A percentile compares a stretch with the other conserved stretches of the same genome.
phyloP scores from a whole-genome alignment of 106 monocot genomes.

The Acorus gramineus region DNA sequence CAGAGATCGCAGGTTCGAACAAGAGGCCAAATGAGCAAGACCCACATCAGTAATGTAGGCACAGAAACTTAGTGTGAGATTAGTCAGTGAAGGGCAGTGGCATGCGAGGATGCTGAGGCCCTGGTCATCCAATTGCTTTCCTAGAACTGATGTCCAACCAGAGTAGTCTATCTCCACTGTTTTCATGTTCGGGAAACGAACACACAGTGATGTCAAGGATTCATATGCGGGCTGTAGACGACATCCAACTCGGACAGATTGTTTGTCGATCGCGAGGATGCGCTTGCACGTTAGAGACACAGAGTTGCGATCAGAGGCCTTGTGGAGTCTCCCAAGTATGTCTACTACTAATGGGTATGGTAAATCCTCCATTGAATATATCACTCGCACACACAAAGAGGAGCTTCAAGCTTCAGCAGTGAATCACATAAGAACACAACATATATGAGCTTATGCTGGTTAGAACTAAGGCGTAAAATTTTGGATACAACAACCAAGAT shows the following conservation, averaged over 20 bases:
- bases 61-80: constrained; percentile 60
- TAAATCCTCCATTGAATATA: constrained; percentile 44
- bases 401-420: no score
- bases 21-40: constrained; percentile 34
- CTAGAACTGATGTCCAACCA: constrained; percentile 44
- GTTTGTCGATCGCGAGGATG: constrained; percentile 27
- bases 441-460: no score
- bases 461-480: no score
- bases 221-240: constrained; percentile 50
- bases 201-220: constrained; percentile 40
- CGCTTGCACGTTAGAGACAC: constrained; percentile 44
- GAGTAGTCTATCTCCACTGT: constrained; percentile 54
- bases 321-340: constrained; percentile 34
- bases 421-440: no score
- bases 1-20: constrained; percentile 36
- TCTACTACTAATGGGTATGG: constrained; percentile 39
- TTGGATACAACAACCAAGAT: no score
- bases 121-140: constrained; percentile 59
- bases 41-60: constrained; percentile 54
- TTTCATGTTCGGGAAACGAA: constrained; percentile 45
- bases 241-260: constrained; percentile 39
- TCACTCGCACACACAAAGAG: no score
- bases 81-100: constrained; percentile 33
- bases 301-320: constrained; percentile 46
- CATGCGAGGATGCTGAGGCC: constrained; percentile 48